phyloP scores from a whole-genome alignment of 108 stramenopile species.

The Pseudonitzschia multistriata region DNA sequence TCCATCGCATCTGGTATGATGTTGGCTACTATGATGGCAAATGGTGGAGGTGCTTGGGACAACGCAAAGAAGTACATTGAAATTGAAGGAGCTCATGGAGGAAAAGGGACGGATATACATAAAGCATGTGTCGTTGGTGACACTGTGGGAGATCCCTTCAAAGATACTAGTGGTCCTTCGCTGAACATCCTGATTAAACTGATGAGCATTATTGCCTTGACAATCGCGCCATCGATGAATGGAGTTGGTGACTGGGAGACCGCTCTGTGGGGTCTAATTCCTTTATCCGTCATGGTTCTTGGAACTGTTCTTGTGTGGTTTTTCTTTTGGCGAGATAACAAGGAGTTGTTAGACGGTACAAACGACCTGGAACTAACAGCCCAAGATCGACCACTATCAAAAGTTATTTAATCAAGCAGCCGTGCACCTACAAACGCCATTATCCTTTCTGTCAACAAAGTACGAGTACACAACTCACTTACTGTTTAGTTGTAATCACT shows the following conservation, averaged over 20 bases:
- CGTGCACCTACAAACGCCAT: not conserved
- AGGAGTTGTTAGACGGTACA: not conserved
- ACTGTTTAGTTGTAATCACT: too few species aligned
- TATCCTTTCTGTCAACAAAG: not conserved
- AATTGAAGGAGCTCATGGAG: constrained; percentile 70
- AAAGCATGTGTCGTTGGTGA: constrained; percentile 94
- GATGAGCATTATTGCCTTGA: constrained; percentile 85
- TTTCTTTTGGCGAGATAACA: constrained; percentile 8
- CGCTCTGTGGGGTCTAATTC: constrained; percentile 74
- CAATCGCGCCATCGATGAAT: constrained; percentile 69
- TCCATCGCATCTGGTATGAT: constrained; percentile 86
- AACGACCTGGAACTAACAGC: not conserved
- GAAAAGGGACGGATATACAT: constrained; percentile 88
- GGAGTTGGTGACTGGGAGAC: constrained; percentile 58
- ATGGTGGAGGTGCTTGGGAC: constrained; percentile 98
- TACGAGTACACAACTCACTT: too few species aligned
- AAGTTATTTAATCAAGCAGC: not conserved
- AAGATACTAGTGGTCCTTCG: constrained; percentile 88
- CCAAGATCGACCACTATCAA: not conserved
- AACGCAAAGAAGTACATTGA: constrained; percentile 96
- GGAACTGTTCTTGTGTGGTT: constrained; percentile 55
- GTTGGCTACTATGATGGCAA: constrained; percentile 93
- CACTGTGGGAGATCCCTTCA: constrained; percentile 93
- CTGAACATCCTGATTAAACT: constrained; percentile 94
- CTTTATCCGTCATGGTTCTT: constrained; percentile 57